Base-by-base conservation (phyloP, 2,329 filamentous ascomycete species). In the Ceratocystiopsis minuta region DNA sequence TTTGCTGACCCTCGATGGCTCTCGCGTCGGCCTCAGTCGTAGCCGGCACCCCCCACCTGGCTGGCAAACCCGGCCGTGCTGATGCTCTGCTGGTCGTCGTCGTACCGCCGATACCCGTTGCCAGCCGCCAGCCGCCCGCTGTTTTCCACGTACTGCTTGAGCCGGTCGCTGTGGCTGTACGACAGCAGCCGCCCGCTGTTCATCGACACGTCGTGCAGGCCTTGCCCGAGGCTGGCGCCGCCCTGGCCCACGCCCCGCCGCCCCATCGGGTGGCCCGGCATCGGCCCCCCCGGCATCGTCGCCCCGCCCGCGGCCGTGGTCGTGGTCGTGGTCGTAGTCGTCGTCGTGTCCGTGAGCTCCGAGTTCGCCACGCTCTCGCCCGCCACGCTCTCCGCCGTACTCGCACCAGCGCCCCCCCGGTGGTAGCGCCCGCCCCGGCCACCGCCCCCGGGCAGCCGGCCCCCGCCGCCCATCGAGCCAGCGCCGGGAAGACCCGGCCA, bases 11-110 rank as follows among this genome's bases (percentile, higher is more conserved):
- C n/a, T n/a, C n/a, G n/a, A n/a, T n/a, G n/a, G n/a, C n/a, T n/a
- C 20, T 7, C 20, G 20, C 35, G 10, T 12, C 11, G 12, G 16
- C 18, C 55, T 70, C 66, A 70, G 54, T 70, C 67, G 50, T 68
- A 70, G 45, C 67, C 66, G 15, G 55, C 46, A 16, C 69, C 66
- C 48, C 84, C 86, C 51, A 95, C 77, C 61, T 96, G 90, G 64
- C 86, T 95, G 47, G 88, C 87, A 63, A 96, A 98, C 39, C 87
- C 87, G 40, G 90, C 86, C 41, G 90, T 96, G 55, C 85, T 94
- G 54, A 96, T 76, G 60, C 88, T 96, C 62, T 90, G 85, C 54
- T 90, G 85, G 57, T 96, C 90, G 51, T 98, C 90, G 51, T 98
- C 90, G 47, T 80, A 75, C 41, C 67, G 68, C 52, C 78, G 80